Conservation (phyloP, 805 yeast species). For the Debaryomyces maramus region DNA sequence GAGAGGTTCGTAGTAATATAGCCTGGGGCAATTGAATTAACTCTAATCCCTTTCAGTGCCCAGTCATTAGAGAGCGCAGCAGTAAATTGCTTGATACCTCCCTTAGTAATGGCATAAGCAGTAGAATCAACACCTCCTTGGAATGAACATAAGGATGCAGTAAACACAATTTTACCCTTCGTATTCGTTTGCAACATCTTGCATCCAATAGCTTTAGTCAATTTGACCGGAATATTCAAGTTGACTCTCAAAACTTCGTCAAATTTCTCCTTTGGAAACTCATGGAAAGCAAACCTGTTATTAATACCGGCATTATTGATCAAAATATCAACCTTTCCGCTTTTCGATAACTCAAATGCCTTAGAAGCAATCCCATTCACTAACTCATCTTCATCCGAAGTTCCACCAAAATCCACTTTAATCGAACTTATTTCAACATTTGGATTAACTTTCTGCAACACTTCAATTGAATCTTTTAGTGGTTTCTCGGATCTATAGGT, state of each 20-base stretch:
- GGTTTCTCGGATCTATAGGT: slow-evolving; percentile 36
- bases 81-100: slow-evolving; percentile 37
- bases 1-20: slow-evolving; percentile 73
- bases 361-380: slow-evolving; percentile 27
- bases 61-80: slow-evolving; percentile 45
- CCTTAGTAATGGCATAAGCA: slow-evolving; percentile 45
- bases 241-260: slow-evolving; percentile 42
- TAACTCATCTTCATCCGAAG: slow-evolving; percentile 24
- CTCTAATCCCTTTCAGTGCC: slow-evolving; percentile 54
- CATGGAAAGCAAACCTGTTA: slow-evolving; percentile 29
- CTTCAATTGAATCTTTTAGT: slow-evolving; percentile 25
- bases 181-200: slow-evolving; percentile 31
- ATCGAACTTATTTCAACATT: slow-evolving; percentile 22
- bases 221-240: slow-evolving; percentile 34
- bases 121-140: slow-evolving; percentile 39
- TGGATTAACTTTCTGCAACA: slow-evolving; percentile 20
- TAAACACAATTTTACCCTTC: slow-evolving; percentile 43
- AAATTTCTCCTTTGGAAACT: slow-evolving; percentile 38
- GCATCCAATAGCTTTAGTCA: slow-evolving; percentile 37
- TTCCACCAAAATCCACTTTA: slow-evolving; percentile 22
- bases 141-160: slow-evolving; percentile 42
- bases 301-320: slow-evolving; percentile 47
- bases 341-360: slow-evolving; percentile 27
- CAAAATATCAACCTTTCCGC: slow-evolving; percentile 37
- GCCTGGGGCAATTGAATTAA: slow-evolving; percentile 72